A percentile compares a stretch with the other conserved stretches of the same genome.
Evolutionary conservation across 345 rosid species (phyloP).

Genomic region (Conringia planisiliqua): DNA sequence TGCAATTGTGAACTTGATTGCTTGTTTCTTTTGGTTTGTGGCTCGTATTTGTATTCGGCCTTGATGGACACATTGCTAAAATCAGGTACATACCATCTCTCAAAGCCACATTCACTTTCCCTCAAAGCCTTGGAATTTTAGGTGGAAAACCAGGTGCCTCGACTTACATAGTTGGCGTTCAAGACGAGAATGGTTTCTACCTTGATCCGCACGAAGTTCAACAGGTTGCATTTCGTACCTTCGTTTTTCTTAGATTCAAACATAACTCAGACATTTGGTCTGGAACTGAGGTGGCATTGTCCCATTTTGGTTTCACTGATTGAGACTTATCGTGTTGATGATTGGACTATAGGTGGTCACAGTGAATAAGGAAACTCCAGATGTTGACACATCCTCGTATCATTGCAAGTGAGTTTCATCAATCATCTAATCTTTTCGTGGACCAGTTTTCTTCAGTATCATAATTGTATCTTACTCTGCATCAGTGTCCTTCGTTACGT

Average conservation of each 20-base stretch:
- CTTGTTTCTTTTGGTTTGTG: not conserved
- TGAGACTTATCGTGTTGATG: not conserved
- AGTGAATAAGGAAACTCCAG: constrained; percentile 48
- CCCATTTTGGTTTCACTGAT: not conserved
- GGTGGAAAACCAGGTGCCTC: constrained; percentile 97
- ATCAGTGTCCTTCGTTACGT: constrained; percentile 59
- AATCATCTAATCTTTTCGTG: not conserved
- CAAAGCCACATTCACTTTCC: constrained; percentile 69
- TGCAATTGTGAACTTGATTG: constrained; percentile 3
- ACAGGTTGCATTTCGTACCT: constrained; percentile 31
- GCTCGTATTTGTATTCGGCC: not conserved
- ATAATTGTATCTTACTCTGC: constrained; percentile 2
- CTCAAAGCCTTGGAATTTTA: constrained; percentile 88
- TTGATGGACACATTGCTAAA: not conserved
- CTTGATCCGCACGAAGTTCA: constrained; percentile 95
- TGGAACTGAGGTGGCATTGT: not conserved
- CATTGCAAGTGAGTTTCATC: constrained; percentile 62
- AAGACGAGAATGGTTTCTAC: constrained; percentile 72
- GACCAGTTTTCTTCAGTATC: not conserved
- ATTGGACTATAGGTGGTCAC: constrained; percentile 51
- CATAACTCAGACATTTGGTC: not conserved
- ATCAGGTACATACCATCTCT: constrained; percentile 81
- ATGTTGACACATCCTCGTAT: constrained; percentile 83
- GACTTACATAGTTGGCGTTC: constrained; percentile 85
- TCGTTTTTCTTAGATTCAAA: not conserved